phyloP scores from a whole-genome alignment of 106 monocot species.

The Phalaenopsis aphrodite region DNA sequence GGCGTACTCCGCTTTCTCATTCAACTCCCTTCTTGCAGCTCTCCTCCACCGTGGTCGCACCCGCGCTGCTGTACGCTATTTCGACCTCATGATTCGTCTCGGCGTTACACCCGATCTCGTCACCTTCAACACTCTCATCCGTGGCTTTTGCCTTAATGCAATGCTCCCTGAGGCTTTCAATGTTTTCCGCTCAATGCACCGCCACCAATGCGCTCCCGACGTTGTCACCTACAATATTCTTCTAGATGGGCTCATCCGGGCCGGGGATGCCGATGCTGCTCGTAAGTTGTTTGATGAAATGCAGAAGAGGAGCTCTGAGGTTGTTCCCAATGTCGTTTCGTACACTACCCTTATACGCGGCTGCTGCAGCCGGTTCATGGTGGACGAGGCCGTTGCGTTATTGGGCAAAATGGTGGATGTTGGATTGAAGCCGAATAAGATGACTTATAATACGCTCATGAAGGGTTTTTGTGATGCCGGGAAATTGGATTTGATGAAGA shows the following conservation, averaged over 20 bases:
- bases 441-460: constrained; percentile 78
- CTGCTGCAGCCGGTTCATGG: constrained; percentile 28
- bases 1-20: constrained; percentile 57
- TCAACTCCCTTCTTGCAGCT: constrained; percentile 58
- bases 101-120: constrained; percentile 39
- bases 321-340: constrained; percentile 58
- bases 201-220: constrained; percentile 44
- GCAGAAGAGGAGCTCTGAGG: constrained; percentile 17
- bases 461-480: constrained; percentile 67
- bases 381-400: constrained; percentile 43
- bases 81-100: constrained; percentile 37
- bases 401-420: constrained; percentile 40
- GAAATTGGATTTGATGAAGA: constrained; percentile 65
- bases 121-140: constrained; percentile 81
- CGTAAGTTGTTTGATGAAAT: constrained; percentile 56
- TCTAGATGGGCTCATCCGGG: constrained; percentile 66
- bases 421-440: constrained; percentile 51
- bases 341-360: constrained; percentile 79
- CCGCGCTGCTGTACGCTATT: constrained; percentile 31
- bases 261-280: constrained; percentile 45
- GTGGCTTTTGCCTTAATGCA: constrained; percentile 60
- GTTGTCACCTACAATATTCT: constrained; percentile 71
- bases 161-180: constrained; percentile 37
- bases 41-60: constrained; percentile 62
- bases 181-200: constrained; percentile 41